Evolutionary conservation across 2,329 filamentous ascomycete species (phyloP), one percentile per base, ranked within the genome.

Genomic region (Teratosphaeria pseudoeucalypti): DNA sequence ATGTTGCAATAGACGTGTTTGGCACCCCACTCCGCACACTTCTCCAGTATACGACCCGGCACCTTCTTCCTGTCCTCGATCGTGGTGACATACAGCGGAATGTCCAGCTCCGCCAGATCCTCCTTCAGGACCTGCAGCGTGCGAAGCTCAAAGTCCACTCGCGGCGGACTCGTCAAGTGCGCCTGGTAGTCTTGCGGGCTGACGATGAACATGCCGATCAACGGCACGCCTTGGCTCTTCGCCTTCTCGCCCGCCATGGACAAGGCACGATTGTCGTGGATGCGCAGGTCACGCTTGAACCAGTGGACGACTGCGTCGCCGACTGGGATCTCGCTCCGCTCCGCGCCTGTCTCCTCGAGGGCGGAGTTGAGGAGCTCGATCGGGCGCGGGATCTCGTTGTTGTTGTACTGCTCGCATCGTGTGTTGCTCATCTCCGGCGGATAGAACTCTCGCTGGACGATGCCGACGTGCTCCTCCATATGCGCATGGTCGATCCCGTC

Each of bases 131-230:
- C 76, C 34, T 78, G 75, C 58, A 96, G 74, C 0, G 85, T 89
- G 37, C 91, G 79, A n/a, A 95, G 71, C 62, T 86, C 86, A 60
- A 96, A 91, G 70, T 95, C 90, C 3, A 95, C 85, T 7, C 90
- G 82, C 0, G 85, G 83, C 0, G 89, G 82, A 10, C 87, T 82
- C 1, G 84, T 87, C 29, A 89, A 71, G 73, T 96, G 92, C 0
- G 91, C 92, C 63, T 90, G 85, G 67, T 88, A 88, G 73, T 96
- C 91, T 72, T 95, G 82, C 0, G 90, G 90, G 57, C 88, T 92
- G 57, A 94, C 73, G 32, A 95, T 80, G 71, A 91, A 96, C 54
- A 96, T 73, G 58, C 84, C 83, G 43, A 96, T 82, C 43, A 96
- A 75, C 0, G 90, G 87, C 0, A 92, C 80, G 0, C 82, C 81